These are phyloP conservation scores for Pestalotiopsis fici DNA, from an alignment of 2,329 filamentous ascomycete species.

Conservation along the genomic window DNA sequence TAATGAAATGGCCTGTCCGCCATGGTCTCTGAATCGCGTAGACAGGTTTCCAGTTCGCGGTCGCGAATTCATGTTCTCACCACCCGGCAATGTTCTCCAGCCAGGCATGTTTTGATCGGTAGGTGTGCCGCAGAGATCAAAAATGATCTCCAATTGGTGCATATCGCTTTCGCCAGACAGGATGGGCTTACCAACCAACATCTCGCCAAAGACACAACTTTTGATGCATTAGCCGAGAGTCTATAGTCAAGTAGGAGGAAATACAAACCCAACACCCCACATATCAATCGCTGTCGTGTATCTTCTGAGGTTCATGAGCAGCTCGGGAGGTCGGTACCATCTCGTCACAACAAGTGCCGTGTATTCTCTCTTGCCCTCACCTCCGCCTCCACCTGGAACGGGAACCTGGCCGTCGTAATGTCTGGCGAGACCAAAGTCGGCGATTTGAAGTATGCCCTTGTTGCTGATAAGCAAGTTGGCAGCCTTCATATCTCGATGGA, in stretches of 20 bases:
- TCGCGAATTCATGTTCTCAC: slow-evolving; percentile 70
- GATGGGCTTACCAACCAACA: slow-evolving; percentile 93
- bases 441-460: slow-evolving; percentile 89
- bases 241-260: slow-evolving; percentile 19
- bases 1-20: slow-evolving; percentile 74
- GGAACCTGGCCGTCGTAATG: slow-evolving; percentile 88
- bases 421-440: slow-evolving; percentile 91
- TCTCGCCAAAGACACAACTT: slow-evolving; percentile 98
- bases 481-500: slow-evolving; percentile 98
- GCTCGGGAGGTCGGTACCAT: slow-evolving; percentile 95
- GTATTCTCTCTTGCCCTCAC: slow-evolving; percentile 86
- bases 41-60: slow-evolving; percentile 65
- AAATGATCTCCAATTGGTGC: slow-evolving; percentile 91
- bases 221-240: slow-evolving; percentile 2
- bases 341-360: slow-evolving; percentile 95
- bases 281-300: slow-evolving; percentile 99
- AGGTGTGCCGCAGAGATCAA: slow-evolving; percentile 86
- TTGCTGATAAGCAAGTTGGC: slow-evolving; percentile 98
- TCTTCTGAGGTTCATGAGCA: slow-evolving; percentile 81
- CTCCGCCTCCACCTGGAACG: slow-evolving; percentile 74
- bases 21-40: slow-evolving; percentile 73
- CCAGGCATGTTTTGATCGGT: slow-evolving; percentile 92
- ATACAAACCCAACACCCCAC: slow-evolving; percentile 88
- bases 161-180: slow-evolving; percentile 85
- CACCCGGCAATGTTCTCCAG: slow-evolving; percentile 81